Conservation (phyloP, 2,329 filamentous ascomycete genomes). For the Cordyceps cicadae region DNA sequence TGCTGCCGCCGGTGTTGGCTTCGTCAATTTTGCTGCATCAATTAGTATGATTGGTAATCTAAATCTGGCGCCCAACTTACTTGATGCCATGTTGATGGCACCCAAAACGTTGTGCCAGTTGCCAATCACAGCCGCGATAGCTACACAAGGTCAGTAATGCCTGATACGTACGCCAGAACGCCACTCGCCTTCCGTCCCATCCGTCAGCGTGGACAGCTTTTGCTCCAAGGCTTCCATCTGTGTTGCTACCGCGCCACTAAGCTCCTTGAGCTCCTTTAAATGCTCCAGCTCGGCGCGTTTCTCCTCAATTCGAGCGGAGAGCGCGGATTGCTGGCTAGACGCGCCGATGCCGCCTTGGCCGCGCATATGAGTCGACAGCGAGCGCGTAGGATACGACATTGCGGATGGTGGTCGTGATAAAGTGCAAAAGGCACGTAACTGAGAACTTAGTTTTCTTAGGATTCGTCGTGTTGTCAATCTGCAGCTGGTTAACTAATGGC, state of each 20-base stretch:
- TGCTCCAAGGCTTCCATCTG: constrained; percentile 78
- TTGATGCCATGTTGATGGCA: constrained; percentile 78
- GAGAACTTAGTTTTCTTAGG: neutral
- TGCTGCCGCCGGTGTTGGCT: constrained; percentile 35
- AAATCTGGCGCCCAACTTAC: constrained; percentile 38
- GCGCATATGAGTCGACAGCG: constrained; percentile 59
- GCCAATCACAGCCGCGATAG: constrained; percentile 72
- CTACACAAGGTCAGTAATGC: constrained; percentile 35
- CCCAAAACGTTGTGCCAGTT: constrained; percentile 85
- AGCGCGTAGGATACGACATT: constrained; percentile 51
- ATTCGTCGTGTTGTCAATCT: neutral
- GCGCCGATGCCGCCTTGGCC: constrained; percentile 45
- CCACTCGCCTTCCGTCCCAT: constrained; percentile 66
- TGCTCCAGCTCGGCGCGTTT: constrained; percentile 79
- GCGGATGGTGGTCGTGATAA: neutral
- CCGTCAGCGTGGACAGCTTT: constrained; percentile 67
- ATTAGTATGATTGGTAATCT: neutral
- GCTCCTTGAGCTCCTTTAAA: constrained; percentile 66
- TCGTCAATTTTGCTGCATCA: constrained; percentile 59
- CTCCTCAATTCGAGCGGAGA: constrained; percentile 71
- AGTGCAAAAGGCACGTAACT: neutral
- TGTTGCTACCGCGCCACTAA: constrained; percentile 67
- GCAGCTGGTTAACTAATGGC: neutral
- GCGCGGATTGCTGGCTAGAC: constrained; percentile 57
- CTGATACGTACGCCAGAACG: constrained; percentile 10